phyloP scores from a whole-genome alignment of 306 rosid species.

The Macrotyloma uniflorum region DNA sequence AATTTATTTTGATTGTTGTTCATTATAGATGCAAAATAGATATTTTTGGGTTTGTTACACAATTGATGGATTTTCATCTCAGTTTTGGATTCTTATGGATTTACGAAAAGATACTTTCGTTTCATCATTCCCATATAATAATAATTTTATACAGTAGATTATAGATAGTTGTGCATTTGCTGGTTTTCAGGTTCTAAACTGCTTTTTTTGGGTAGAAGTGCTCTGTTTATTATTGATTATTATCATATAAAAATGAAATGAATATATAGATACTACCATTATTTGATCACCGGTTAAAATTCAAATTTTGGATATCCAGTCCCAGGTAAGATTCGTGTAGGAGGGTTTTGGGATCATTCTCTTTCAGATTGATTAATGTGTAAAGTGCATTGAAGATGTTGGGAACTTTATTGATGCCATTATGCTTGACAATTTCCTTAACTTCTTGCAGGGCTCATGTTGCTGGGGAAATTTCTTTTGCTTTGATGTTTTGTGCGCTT shows the following conservation, averaged over 20 bases:
- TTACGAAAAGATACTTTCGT: background rate
- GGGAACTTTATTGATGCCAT: slow-evolving; percentile 26
- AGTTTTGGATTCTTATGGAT: background rate
- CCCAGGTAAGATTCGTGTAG: background rate
- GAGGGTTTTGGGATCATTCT: background rate
- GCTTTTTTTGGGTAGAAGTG: background rate
- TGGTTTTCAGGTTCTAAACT: slow-evolving; percentile 1
- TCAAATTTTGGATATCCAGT: background rate
- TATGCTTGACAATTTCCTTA: slow-evolving; percentile 31
- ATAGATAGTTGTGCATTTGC: background rate
- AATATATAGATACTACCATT: background rate
- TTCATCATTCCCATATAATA: background rate
- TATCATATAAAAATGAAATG: slow-evolving; percentile 8
- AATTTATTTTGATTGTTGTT: too few species aligned
- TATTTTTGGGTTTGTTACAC: too few species aligned
- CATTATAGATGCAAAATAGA: too few species aligned
- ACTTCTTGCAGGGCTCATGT: slow-evolving; percentile 48
- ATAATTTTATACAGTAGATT: background rate
- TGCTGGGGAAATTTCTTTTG: slow-evolving; percentile 42
- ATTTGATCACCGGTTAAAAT: background rate
- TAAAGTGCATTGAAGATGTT: background rate
- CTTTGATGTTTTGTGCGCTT: slow-evolving; percentile 36
- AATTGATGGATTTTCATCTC: background rate
- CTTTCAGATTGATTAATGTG: background rate
- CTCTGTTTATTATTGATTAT: background rate